phyloP scores from a whole-genome alignment of 441 rosid species.

The Populus hybrid region DNA sequence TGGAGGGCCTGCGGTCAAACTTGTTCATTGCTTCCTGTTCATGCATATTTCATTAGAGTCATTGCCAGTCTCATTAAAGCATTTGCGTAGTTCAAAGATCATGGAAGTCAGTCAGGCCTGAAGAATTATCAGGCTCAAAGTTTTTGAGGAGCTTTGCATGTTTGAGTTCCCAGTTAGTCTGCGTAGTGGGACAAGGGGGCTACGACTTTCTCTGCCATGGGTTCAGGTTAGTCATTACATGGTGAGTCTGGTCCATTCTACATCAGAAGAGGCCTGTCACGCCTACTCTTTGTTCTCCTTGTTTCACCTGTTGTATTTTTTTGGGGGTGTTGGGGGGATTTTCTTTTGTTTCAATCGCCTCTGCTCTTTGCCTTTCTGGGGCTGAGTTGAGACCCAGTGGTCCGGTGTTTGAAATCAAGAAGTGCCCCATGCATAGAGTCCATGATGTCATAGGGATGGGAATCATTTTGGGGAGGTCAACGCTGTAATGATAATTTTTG shows the following conservation, averaged over 20 bases:
- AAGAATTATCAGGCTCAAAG: conserved; percentile 10
- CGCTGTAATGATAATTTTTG: conserved; percentile 26
- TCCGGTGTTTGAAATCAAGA: conserved; percentile 8
- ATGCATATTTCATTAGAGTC: conserved; percentile 18
- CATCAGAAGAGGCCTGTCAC: conserved; percentile 20
- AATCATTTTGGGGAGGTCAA: conserved; percentile 5
- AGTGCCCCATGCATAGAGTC: conserved; percentile 13
- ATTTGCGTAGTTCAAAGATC: conserved; percentile 25
- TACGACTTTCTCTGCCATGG: conserved; percentile 7
- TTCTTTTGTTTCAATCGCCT: not conserved
- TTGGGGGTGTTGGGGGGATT: not conserved
- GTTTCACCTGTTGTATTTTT: not conserved
- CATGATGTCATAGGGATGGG: not conserved
- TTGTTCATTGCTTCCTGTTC: conserved; percentile 23
- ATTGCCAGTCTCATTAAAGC: conserved; percentile 15
- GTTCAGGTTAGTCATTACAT: conserved; percentile 8
- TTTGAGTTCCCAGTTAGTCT: conserved; percentile 12
- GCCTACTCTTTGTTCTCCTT: not conserved
- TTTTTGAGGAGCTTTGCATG: conserved; percentile 12
- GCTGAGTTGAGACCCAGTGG: conserved; percentile 10
- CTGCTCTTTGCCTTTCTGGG: not conserved
- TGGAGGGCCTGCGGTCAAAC: not conserved
- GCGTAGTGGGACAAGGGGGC: conserved; percentile 6
- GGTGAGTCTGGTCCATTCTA: conserved; percentile 20
- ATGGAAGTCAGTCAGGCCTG: conserved; percentile 11